These are phyloP conservation scores for Lactifluus piperatus DNA, from an alignment of 768 basidiomycete genomes.

Conservation along the genomic window DNA sequence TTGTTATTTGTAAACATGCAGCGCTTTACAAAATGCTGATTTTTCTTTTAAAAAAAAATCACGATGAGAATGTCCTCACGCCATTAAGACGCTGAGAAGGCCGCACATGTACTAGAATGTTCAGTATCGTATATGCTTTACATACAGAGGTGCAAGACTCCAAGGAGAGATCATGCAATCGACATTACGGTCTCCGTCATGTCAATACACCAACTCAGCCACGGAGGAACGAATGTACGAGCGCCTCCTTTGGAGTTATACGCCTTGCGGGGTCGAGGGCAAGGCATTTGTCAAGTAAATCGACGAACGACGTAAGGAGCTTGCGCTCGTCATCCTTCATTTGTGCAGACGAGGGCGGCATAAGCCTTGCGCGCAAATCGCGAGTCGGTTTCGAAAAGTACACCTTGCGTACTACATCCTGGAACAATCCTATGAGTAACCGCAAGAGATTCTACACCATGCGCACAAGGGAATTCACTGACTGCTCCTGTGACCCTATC, in stretches of 20 bases:
- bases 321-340: constrained; percentile 86
- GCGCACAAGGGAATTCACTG: constrained; percentile 29
- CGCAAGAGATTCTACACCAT: constrained; percentile 4
- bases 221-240: constrained; percentile 80
- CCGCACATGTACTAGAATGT: neutral
- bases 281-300: constrained; percentile 87
- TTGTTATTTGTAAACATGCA: too few relatives aligned
- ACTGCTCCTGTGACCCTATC: constrained; percentile 81
- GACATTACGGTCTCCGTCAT: neutral
- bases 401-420: constrained; percentile 79
- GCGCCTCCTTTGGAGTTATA: constrained; percentile 83
- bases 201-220: constrained; percentile 27
- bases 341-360: constrained; percentile 72
- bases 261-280: constrained; percentile 78
- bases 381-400: constrained; percentile 75
- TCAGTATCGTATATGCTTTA: constrained; percentile 10
- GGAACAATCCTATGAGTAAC: constrained; percentile 16
- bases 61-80: neutral
- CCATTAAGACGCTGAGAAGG: neutral
- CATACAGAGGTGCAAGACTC: neutral
- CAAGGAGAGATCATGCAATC: neutral
- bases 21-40: too few relatives aligned
- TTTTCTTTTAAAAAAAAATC: too few relatives aligned
- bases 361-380: constrained; percentile 73
- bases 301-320: constrained; percentile 70